Evolutionary conservation across 192 early-diverging fungal species (phyloP).

Genomic region (Podila horticola): DNA sequence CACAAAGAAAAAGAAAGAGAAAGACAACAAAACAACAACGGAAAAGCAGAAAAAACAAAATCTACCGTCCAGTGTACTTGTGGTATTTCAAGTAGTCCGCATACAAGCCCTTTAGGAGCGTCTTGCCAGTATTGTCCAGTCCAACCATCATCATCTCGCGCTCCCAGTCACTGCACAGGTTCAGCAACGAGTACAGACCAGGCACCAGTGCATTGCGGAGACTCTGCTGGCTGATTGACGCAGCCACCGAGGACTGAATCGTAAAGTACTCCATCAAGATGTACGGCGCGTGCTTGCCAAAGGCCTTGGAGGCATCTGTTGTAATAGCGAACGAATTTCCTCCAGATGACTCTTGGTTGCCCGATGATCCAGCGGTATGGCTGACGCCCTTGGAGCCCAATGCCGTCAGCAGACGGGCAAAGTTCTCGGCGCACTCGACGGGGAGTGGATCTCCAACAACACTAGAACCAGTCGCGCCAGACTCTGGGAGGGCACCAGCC

Average conservation of each 20-base stretch:
- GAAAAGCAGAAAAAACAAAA: not conserved
- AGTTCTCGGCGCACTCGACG: slow-evolving; percentile 41
- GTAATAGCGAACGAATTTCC: slow-evolving; percentile 16
- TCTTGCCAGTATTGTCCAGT: slow-evolving; percentile 65
- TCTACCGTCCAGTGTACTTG: slow-evolving; percentile 67
- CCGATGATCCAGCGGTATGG: not conserved
- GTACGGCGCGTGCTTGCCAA: slow-evolving; percentile 61
- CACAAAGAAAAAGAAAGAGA: not conserved
- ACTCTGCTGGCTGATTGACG: slow-evolving; percentile 49
- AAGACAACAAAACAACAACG: not conserved
- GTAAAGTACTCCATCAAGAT: slow-evolving; percentile 65
- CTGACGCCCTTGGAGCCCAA: slow-evolving; percentile 46
- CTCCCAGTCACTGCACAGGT: slow-evolving; percentile 73
- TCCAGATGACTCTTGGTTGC: not conserved
- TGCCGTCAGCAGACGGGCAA: slow-evolving; percentile 43
- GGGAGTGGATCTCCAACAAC: slow-evolving; percentile 28
- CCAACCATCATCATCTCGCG: slow-evolving; percentile 71
- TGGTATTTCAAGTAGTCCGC: slow-evolving; percentile 60
- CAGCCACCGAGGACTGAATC: slow-evolving; percentile 62
- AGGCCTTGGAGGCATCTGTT: slow-evolving; percentile 45
- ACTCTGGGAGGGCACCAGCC: slow-evolving; percentile 34
- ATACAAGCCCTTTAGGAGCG: slow-evolving; percentile 60
- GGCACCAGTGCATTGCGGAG: slow-evolving; percentile 59
- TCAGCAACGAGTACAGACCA: slow-evolving; percentile 70
- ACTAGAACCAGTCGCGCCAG: slow-evolving; percentile 2